Conservation (phyloP, 1,139 yeast species). For the Candida gigantensis region DNA sequence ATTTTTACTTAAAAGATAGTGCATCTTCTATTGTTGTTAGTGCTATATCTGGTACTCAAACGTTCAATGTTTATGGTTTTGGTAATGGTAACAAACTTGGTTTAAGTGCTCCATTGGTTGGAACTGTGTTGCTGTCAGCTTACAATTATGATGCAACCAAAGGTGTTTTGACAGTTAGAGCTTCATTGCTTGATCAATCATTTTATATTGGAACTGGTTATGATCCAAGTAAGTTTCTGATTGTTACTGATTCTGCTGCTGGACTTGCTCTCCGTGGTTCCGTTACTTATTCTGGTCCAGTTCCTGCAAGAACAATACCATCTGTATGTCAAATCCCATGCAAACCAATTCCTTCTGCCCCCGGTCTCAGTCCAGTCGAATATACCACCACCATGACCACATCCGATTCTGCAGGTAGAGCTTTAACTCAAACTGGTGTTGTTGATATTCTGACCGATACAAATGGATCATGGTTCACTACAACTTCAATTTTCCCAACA, state of each 20-base stretch:
- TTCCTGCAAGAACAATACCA: constrained; percentile 9
- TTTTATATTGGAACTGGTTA: constrained; percentile 29
- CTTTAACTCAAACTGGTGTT: too few species aligned
- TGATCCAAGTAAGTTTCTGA: constrained; percentile 14
- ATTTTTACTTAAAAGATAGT: constrained; percentile 22
- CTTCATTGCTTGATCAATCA: constrained; percentile 12
- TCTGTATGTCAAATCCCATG: constrained; percentile 16
- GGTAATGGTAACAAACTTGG: constrained; percentile 33
- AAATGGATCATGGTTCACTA: constrained; percentile 11
- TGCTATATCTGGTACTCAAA: constrained; percentile 19
- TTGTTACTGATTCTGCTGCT: constrained; percentile 19
- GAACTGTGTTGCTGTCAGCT: constrained; percentile 13
- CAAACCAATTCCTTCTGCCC: background rate
- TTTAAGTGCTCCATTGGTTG: constrained; percentile 19
- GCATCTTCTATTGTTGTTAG: constrained; percentile 23
- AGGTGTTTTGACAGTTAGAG: constrained; percentile 21
- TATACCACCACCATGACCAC: constrained; percentile 5
- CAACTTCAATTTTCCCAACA: constrained; percentile 23
- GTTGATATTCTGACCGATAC: too few species aligned
- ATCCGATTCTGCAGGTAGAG: too few species aligned
- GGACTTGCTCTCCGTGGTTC: constrained; percentile 15
- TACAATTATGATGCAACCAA: constrained; percentile 17
- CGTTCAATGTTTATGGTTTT: constrained; percentile 31
- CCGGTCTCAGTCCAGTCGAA: constrained; percentile 8
- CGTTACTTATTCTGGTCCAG: constrained; percentile 18